A percentile compares a stretch with the other conserved stretches of the same genome.
These are phyloP conservation scores for Tuber indicum DNA, from an alignment of 495 filamentous ascomycete species.

Conservation along the genomic window DNA sequence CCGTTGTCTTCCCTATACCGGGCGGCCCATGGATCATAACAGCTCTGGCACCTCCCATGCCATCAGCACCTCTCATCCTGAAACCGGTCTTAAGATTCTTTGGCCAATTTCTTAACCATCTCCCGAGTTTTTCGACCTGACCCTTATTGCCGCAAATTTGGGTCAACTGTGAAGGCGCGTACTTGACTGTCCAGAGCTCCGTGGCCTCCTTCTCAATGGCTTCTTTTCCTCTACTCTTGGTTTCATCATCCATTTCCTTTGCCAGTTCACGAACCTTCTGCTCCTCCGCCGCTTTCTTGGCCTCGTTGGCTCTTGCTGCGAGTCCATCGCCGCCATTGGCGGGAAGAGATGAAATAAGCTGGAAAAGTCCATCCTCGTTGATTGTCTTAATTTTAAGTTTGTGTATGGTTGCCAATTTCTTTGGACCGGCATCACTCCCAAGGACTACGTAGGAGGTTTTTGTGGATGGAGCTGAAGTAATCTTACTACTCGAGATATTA, in stretches of 20 bases:
- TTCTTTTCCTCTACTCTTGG: constrained; percentile 46
- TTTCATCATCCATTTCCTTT: constrained; percentile 68
- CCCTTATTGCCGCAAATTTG: constrained; percentile 96
- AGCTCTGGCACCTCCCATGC: constrained; percentile 67
- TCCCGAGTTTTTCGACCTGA: constrained; percentile 79
- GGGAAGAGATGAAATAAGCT: constrained; percentile 75
- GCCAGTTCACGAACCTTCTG: constrained; percentile 70
- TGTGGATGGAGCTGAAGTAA: constrained; percentile 72
- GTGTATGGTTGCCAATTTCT: constrained; percentile 82
- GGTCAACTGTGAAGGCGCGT: constrained; percentile 71
- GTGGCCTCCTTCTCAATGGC: constrained; percentile 48
- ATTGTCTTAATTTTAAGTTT: constrained; percentile 77
- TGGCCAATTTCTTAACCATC: constrained; percentile 77
- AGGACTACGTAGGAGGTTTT: constrained; percentile 94
- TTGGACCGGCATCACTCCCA: constrained; percentile 83
- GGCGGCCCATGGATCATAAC: constrained; percentile 92
- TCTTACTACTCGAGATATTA: constrained; percentile 53
- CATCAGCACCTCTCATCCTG: constrained; percentile 71
- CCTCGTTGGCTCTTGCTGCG: constrained; percentile 73
- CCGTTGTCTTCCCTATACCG: constrained; percentile 96
- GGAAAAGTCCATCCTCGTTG: constrained; percentile 84
- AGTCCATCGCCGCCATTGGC: constrained; percentile 79
- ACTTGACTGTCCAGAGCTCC: constrained; percentile 91
- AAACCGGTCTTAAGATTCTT: constrained; percentile 67
- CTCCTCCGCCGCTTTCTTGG: constrained; percentile 74